These are phyloP conservation scores for Rhizophora apiculata DNA, from an alignment of 345 rosid species.

Conservation along the genomic window DNA sequence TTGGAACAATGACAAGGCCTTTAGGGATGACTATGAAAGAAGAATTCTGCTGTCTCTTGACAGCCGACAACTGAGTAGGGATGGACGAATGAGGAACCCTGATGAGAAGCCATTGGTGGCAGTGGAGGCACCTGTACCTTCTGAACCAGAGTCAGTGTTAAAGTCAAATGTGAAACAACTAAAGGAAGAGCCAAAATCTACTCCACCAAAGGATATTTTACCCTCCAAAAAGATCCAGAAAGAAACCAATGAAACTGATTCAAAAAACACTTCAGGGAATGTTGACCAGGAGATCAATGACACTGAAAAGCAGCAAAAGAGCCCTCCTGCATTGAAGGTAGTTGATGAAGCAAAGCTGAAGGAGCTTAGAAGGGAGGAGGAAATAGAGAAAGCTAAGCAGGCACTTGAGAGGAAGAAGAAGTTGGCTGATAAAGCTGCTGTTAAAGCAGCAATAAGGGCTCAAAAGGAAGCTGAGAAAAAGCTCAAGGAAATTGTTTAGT, in stretches of 20 bases:
- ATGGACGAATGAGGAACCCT: slow-evolving; percentile 61
- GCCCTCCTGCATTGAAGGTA: slow-evolving; percentile 28
- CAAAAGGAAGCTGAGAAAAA: slow-evolving; percentile 95
- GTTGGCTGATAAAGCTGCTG: slow-evolving; percentile 84
- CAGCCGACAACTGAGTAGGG: slow-evolving; percentile 54
- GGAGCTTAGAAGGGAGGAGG: slow-evolving; percentile 90
- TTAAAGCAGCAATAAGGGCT: slow-evolving; percentile 83
- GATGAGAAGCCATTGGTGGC: slow-evolving; percentile 57
- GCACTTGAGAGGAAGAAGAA: slow-evolving; percentile 96
- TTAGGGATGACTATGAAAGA: slow-evolving; percentile 86
- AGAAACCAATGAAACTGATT: slow-evolving; percentile 38
- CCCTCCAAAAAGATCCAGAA: slow-evolving; percentile 37
- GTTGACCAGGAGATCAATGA: slow-evolving; percentile 38
- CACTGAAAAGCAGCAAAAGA: slow-evolving; percentile 38
- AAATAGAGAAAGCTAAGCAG: slow-evolving; percentile 78
- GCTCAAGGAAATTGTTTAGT: slow-evolving; percentile 59
- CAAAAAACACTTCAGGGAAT: slow-evolving; percentile 36
- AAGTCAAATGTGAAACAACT: slow-evolving; percentile 52
- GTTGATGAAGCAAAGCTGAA: slow-evolving; percentile 65
- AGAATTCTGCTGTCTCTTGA: slow-evolving; percentile 63
- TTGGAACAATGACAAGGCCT: slow-evolving; percentile 63
- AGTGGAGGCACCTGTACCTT: slow-evolving; percentile 33
- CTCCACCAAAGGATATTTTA: slow-evolving; percentile 39
- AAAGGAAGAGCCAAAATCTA: slow-evolving; percentile 59
- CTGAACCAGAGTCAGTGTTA: slow-evolving; percentile 35